Percentiles rank a stretch among this genome's conserved stretches.
These are phyloP conservation scores for Acanthamoeba castellanii DNA, from an alignment of 208 protist species.

Conservation along the genomic window DNA sequence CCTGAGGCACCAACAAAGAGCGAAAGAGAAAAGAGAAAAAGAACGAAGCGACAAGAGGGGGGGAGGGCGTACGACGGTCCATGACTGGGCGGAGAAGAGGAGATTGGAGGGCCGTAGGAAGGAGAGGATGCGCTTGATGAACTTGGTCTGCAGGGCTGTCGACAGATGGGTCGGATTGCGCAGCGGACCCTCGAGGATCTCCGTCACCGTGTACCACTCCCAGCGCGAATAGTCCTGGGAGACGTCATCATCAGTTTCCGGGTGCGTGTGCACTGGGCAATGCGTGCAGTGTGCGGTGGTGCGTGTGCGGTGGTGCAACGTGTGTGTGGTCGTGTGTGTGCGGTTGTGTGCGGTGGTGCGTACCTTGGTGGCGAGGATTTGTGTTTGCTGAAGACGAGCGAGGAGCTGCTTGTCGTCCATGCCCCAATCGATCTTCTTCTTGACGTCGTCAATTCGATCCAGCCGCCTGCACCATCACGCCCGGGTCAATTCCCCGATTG, in stretches of 20 bases:
- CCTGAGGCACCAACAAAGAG: too few species aligned
- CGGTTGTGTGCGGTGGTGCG: background rate
- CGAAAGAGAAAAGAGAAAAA: background rate
- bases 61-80: constrained; percentile 17
- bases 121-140: constrained; percentile 76
- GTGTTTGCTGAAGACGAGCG: constrained; percentile 48
- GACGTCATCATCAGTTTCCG: too few species aligned
- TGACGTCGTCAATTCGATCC: constrained; percentile 72
- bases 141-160: constrained; percentile 54
- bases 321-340: background rate
- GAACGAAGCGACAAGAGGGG: background rate
- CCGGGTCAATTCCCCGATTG: too few species aligned
- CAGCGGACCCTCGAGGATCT: constrained; percentile 65
- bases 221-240: constrained; percentile 55
- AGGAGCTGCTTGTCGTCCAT: constrained; percentile 71
- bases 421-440: constrained; percentile 73
- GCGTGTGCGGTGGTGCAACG: background rate
- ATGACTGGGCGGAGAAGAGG: constrained; percentile 45
- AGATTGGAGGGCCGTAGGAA: constrained; percentile 58
- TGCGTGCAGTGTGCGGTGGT: too few species aligned
- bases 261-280: too few species aligned
- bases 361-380: constrained; percentile 57
- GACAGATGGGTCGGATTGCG: constrained; percentile 45
- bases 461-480: background rate
- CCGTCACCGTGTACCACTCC: constrained; percentile 67